phyloP scores from a whole-genome alignment of 2,329 filamentous ascomycete species.

The Fusarium fracticaudum region DNA sequence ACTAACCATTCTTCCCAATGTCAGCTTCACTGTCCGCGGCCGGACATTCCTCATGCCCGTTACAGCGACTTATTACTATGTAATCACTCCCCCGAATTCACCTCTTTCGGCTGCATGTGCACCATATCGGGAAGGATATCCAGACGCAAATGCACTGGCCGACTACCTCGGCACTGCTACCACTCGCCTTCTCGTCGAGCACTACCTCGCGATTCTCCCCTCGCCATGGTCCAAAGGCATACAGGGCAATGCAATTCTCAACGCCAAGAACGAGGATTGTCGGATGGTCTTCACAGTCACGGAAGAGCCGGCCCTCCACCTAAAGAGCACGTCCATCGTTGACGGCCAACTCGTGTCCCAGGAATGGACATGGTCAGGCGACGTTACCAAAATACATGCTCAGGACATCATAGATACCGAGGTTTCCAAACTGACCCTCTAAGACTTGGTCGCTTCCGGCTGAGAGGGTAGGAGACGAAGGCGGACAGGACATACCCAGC shows the following conservation, averaged over 20 bases:
- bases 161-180: constrained; percentile 58
- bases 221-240: constrained; percentile 45
- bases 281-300: constrained; percentile 48
- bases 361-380: constrained; percentile 47
- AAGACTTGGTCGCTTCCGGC: too few relatives aligned
- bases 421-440: constrained; percentile 21
- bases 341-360: constrained; percentile 22
- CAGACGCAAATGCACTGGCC: constrained; percentile 54
- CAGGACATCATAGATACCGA: constrained; percentile 38
- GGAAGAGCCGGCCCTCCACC: constrained; percentile 31
- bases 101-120: constrained; percentile 53
- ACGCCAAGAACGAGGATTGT: constrained; percentile 40
- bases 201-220: constrained; percentile 44
- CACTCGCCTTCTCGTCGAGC: constrained; percentile 52
- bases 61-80: constrained; percentile 56
- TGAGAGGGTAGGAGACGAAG: not conserved
- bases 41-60: constrained; percentile 56
- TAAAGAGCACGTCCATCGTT: constrained; percentile 33
- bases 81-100: constrained; percentile 51
- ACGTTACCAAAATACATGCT: constrained; percentile 17
- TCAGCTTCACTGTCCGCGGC: constrained; percentile 55
- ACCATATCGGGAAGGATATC: constrained; percentile 57
- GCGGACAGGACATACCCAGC: not conserved
- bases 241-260: constrained; percentile 47
- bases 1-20: constrained; percentile 56